These are phyloP conservation scores for Paramicrosporidium saccamoebae DNA, from an alignment of 371 early-diverging fungal species.

Conservation along the genomic window DNA sequence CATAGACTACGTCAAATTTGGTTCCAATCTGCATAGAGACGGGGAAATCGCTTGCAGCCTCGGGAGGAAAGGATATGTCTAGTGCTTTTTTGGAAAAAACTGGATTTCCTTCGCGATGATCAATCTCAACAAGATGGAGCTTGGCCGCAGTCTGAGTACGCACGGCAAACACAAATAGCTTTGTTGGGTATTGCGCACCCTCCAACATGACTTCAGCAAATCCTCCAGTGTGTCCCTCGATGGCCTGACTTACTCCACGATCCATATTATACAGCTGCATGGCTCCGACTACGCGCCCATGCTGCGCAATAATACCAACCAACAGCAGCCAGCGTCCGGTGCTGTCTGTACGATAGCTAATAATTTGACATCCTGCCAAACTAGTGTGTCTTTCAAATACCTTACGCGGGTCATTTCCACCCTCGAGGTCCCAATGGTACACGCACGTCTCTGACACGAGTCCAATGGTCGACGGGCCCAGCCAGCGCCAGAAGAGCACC, in stretches of 20 bases:
- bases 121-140: slow-evolving; percentile 83
- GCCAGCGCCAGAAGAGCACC: slow-evolving; percentile 87
- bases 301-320: slow-evolving; percentile 63
- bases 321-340: slow-evolving; percentile 76
- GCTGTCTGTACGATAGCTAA: slow-evolving; percentile 59
- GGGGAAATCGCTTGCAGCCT: slow-evolving; percentile 74
- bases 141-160: slow-evolving; percentile 29
- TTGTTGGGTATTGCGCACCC: slow-evolving; percentile 29
- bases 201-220: slow-evolving; percentile 66
- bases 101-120: slow-evolving; percentile 68
- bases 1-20: slow-evolving; percentile 58
- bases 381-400: slow-evolving; percentile 65
- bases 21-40: slow-evolving; percentile 78
- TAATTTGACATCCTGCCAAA: slow-evolving; percentile 58
- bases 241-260: slow-evolving; percentile 61
- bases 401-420: slow-evolving; percentile 42
- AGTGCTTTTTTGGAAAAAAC: slow-evolving; percentile 57
- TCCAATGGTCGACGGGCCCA: slow-evolving; percentile 48
- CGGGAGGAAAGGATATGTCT: slow-evolving; percentile 79
- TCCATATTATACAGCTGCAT: slow-evolving; percentile 85
- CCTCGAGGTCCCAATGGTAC: slow-evolving; percentile 88
- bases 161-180: slow-evolving; percentile 70
- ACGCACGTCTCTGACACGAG: slow-evolving; percentile 57
- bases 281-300: slow-evolving; percentile 60
- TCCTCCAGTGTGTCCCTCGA: slow-evolving; percentile 85